Evolutionary conservation across 352 stramenopile species (phyloP).

Genomic region (Phytophthora macrochlamydospora): DNA sequence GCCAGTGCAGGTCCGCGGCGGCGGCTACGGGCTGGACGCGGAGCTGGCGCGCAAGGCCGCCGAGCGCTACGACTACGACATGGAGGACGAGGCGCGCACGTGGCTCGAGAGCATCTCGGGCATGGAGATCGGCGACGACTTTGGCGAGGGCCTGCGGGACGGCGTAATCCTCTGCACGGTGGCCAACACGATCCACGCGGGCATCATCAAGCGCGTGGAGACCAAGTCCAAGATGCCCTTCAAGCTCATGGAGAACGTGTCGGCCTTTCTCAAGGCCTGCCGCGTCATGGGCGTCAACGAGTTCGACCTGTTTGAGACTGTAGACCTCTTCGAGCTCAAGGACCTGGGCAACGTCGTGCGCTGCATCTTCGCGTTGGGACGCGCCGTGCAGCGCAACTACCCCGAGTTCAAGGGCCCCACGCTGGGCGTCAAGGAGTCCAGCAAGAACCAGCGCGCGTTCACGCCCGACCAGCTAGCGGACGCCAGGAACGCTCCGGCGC

Average conservation of each 20-base stretch:
- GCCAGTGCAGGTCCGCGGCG: conserved; percentile 69
- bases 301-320: conserved; percentile 91
- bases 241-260: conserved; percentile 94
- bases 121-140: conserved; percentile 78
- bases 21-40: conserved; percentile 89
- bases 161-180: conserved; percentile 86
- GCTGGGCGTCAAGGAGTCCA: conserved; percentile 83
- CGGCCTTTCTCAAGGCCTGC: conserved; percentile 82
- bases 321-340: conserved; percentile 91
- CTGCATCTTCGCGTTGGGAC: conserved; percentile 77
- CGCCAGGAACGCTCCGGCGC: conserved; percentile 59
- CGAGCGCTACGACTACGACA: conserved; percentile 90
- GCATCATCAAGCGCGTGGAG: conserved; percentile 72
- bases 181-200: conserved; percentile 81
- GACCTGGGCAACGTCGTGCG: conserved; percentile 82
- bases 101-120: conserved; percentile 88
- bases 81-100: conserved; percentile 82
- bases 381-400: conserved; percentile 78
- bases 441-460: conserved; percentile 79
- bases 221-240: conserved; percentile 91
- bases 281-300: conserved; percentile 88
- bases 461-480: conserved; percentile 68
- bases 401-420: conserved; percentile 72
- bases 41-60: conserved; percentile 85
- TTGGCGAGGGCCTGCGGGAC: conserved; percentile 78